These are phyloP conservation scores for Calonectria leucothoes DNA, from an alignment of 2,329 filamentous ascomycete genomes.

Conservation along the genomic window DNA sequence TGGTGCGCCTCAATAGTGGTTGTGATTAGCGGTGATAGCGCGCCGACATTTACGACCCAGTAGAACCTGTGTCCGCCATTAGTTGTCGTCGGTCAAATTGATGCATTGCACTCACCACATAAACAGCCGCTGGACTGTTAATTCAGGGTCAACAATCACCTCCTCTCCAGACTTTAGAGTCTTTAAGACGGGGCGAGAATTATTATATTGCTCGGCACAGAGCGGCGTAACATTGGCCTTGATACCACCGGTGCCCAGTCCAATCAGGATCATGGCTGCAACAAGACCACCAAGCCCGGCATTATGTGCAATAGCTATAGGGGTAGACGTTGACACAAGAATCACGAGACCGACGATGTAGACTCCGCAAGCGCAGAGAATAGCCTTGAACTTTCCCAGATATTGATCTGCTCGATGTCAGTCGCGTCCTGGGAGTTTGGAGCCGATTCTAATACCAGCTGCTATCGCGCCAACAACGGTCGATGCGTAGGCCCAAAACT, in stretches of 20 bases:
- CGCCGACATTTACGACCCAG: slow-evolving; percentile 27
- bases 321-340: slow-evolving; percentile 21
- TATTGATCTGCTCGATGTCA: slow-evolving; percentile 19
- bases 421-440: not conserved
- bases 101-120: slow-evolving; percentile 13
- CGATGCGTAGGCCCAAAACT: slow-evolving; percentile 38
- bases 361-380: slow-evolving; percentile 21
- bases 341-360: slow-evolving; percentile 34
- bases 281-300: slow-evolving; percentile 20
- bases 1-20: slow-evolving; percentile 24
- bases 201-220: slow-evolving; percentile 23
- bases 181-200: slow-evolving; percentile 20
- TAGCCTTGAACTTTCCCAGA: slow-evolving; percentile 26
- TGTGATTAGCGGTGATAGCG: slow-evolving; percentile 23
- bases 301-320: slow-evolving; percentile 5
- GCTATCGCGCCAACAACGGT: slow-evolving; percentile 23
- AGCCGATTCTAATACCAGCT: not conserved
- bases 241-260: slow-evolving; percentile 22
- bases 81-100: not conserved
- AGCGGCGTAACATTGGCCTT: slow-evolving; percentile 26
- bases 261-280: slow-evolving; percentile 24
- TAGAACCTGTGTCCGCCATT: slow-evolving; percentile 16
- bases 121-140: slow-evolving; percentile 22
- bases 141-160: slow-evolving; percentile 25
- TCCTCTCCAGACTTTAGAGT: slow-evolving; percentile 24